These are phyloP conservation scores for Cytospora leucostoma DNA, from an alignment of 2,329 filamentous ascomycete species.

Conservation along the genomic window DNA sequence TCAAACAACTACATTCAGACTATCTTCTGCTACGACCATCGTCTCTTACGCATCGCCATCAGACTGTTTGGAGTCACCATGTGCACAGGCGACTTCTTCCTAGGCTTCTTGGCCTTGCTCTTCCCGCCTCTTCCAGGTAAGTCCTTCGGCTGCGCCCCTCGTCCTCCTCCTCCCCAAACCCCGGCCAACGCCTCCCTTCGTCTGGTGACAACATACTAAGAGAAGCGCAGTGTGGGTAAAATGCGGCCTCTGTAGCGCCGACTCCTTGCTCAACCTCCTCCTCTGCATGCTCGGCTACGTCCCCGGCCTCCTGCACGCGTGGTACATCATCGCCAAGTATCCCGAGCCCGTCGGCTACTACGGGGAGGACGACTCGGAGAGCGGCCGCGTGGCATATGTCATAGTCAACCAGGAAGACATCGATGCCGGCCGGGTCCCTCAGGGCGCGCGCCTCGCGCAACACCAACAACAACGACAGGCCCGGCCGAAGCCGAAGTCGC, in stretches of 20 bases:
- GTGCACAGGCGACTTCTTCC: constrained; percentile 64
- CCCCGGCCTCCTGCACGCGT: constrained; percentile 88
- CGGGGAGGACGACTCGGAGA: constrained; percentile 59
- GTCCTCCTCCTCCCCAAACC: background rate
- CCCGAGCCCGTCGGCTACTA: constrained; percentile 74
- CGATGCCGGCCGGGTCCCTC: background rate
- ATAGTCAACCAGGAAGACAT: constrained; percentile 59
- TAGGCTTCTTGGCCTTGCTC: constrained; percentile 63
- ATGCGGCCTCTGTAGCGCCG: constrained; percentile 85
- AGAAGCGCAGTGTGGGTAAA: constrained; percentile 88
- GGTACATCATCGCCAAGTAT: constrained; percentile 95
- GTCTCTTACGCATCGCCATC: background rate
- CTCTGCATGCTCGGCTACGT: constrained; percentile 79
- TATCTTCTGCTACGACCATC: background rate
- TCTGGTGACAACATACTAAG: background rate
- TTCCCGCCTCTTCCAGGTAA: constrained; percentile 67
- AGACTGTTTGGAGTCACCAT: constrained; percentile 40
- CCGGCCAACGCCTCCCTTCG: background rate
- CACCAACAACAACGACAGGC: constrained; percentile 35
- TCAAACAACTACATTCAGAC: background rate
- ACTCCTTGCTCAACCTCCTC: constrained; percentile 92
- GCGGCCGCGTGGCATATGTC: constrained; percentile 72
- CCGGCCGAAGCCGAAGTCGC: constrained; percentile 37
- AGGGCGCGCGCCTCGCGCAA: constrained; percentile 35
- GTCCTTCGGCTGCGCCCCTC: constrained; percentile 32